Base-by-base conservation (phyloP, 2,329 filamentous ascomycete species). In the Drechmeria coniospora region DNA sequence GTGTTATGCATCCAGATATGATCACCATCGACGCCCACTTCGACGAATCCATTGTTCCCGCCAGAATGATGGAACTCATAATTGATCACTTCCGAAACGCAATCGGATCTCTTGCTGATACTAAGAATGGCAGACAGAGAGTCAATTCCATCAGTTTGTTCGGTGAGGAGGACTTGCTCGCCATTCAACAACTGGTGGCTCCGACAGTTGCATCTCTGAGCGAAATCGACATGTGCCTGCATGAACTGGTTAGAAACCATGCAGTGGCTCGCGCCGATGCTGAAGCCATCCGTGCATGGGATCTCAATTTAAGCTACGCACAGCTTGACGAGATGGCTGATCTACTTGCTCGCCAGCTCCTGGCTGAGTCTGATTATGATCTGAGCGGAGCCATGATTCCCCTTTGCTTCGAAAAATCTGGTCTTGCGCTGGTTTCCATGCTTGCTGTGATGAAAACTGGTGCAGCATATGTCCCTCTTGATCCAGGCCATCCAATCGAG, bases 381-480 rank as follows among this genome's bases (percentile, higher is more conserved):
- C 6, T 21, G 6, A 11, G 20, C 8, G 19, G 26, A 6, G 7
- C 12, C 7, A 6, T 27, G 6, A 26, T 35, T 11, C 33, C 33
- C 4, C 23, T 33, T n/a, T 33, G 25, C 22, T 31, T 35, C n/a
- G 28, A 35, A 13, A 35, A 35, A 17, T 32, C 27, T 6, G 28
- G 25, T n/a, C 25, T 28, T 28, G 24, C 30, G 3, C 16, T 32
- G 5, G 26, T 32, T 10, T 17, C 26, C 9, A 30, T 36, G 16
- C 26, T 32, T 5, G 32, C 26, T 11, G 27, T 34, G n/a, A 29
- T 35, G n/a, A 35, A 37, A 7, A 14, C 25, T 3, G 25, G 25
- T 4, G 17, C 16, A 12, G 35, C 30, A 8, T 37, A 32, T 29
- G 38, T 45, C 8, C 38, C n/a, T 28, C 44, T 15, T 26, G 25